Evolutionary conservation across 805 yeast genomes (phyloP).

Genomic region (Clavispora phyllophila): DNA sequence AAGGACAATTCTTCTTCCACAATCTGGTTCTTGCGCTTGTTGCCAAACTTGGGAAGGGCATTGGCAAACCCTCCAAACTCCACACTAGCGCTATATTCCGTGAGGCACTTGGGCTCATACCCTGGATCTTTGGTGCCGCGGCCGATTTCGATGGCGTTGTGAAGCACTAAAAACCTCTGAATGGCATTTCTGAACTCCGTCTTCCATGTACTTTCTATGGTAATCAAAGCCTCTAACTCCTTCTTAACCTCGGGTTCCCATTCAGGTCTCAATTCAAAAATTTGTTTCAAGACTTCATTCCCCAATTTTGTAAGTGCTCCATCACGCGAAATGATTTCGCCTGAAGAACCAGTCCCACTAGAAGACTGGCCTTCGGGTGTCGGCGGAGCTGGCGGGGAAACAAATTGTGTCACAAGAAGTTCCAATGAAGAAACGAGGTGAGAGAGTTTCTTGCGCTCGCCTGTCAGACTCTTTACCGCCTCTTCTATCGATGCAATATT

Average conservation of each 20-base stretch:
- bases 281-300: constrained; percentile 20
- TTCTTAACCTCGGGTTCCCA: constrained; percentile 30
- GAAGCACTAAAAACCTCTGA: constrained; percentile 23
- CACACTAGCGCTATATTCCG: constrained; percentile 34
- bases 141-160: constrained; percentile 25
- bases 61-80: constrained; percentile 35
- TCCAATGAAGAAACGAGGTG: constrained; percentile 15
- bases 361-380: neutral
- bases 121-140: constrained; percentile 18
- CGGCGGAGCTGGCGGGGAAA: neutral
- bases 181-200: constrained; percentile 25
- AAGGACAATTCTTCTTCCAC: neutral
- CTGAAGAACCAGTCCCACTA: neutral
- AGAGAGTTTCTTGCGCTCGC: constrained; percentile 21
- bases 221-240: constrained; percentile 21
- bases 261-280: constrained; percentile 25
- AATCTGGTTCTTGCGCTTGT: neutral
- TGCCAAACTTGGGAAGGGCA: constrained; percentile 19
- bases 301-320: constrained; percentile 24
- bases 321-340: constrained; percentile 25
- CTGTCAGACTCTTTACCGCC: constrained; percentile 14
- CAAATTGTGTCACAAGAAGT: constrained; percentile 20
- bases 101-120: constrained; percentile 28
- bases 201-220: constrained; percentile 29
- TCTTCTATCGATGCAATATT: constrained; percentile 25